Evolutionary conservation across 225 moss, liverwort and hornwort species (phyloP).

Genomic region (Polytrichum commune): DNA sequence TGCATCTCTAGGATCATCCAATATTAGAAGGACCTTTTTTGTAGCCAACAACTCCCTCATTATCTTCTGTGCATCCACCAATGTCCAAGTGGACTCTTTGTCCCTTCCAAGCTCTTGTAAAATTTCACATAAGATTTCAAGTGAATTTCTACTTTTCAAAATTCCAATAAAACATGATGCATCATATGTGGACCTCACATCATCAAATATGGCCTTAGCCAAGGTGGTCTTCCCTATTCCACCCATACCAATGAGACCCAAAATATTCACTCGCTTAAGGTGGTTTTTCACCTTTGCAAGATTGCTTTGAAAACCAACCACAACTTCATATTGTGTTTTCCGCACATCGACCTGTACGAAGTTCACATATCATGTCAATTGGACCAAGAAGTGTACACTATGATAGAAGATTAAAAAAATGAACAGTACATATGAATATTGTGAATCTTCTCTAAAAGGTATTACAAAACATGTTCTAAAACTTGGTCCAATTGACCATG

Average conservation of each 20-base stretch:
- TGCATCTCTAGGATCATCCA: not conserved
- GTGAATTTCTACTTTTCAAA: not conserved
- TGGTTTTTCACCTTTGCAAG: not conserved
- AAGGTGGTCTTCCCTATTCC: constrained; percentile 11
- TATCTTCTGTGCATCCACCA: not conserved
- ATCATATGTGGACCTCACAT: not conserved
- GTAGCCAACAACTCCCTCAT: not conserved
- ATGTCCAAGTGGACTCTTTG: not conserved
- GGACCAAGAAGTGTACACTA: too few relatives aligned
- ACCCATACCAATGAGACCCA: constrained; percentile 7
- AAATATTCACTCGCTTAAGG: not conserved
- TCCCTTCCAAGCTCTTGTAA: not conserved
- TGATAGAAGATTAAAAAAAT: too few relatives aligned
- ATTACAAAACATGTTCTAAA: too few relatives aligned
- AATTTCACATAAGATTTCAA: not conserved
- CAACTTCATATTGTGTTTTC: not conserved
- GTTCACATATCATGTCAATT: not conserved
- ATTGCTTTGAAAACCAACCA: not conserved
- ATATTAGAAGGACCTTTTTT: not conserved
- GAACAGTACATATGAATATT: too few relatives aligned
- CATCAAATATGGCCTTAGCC: constrained; percentile 5
- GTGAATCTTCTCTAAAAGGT: too few relatives aligned
- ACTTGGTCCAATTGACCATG: too few relatives aligned
- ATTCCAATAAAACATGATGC: not conserved
- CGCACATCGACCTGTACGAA: not conserved